Conservation (phyloP, 2,329 filamentous ascomycete species). For the Neonectria ditissima region DNA sequence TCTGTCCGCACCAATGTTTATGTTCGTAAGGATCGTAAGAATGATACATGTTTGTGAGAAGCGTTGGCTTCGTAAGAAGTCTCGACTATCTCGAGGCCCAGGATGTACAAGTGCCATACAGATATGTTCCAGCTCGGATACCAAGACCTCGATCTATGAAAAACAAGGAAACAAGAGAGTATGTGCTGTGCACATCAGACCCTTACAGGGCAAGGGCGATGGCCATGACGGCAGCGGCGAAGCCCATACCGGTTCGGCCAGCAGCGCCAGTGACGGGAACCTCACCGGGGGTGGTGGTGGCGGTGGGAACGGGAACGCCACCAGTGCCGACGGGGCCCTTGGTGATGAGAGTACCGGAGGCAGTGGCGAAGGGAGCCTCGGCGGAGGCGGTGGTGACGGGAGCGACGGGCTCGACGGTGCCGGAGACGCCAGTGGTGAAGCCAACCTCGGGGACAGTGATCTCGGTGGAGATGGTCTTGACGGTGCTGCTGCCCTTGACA, state of each 20-base stretch:
- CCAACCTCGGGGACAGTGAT: constrained; percentile 66
- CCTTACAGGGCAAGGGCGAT: constrained; percentile 61
- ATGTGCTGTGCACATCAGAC: constrained; percentile 38
- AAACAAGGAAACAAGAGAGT: constrained; percentile 40
- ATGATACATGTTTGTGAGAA: constrained; percentile 53
- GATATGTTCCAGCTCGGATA: constrained; percentile 40
- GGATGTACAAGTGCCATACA: constrained; percentile 43
- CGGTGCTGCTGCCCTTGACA: constrained; percentile 58
- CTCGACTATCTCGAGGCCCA: constrained; percentile 31
- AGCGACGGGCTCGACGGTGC: constrained; percentile 37
- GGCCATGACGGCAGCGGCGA: constrained; percentile 59
- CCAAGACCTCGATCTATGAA: constrained; percentile 44
- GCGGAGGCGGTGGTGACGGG: constrained; percentile 56
- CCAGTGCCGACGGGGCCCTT: constrained; percentile 47
- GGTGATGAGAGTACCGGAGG: constrained; percentile 41
- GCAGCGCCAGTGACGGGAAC: constrained; percentile 55
- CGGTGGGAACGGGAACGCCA: constrained; percentile 50
- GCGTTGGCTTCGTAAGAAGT: constrained; percentile 30
- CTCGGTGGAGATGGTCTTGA: constrained; percentile 63
- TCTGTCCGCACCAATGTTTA: constrained; percentile 47
- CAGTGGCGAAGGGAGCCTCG: constrained; percentile 40
- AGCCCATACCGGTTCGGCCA: constrained; percentile 58
- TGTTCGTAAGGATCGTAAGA: constrained; percentile 71
- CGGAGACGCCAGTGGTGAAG: constrained; percentile 55
- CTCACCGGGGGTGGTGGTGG: constrained; percentile 49